A percentile compares a stretch with the other conserved stretches of the same genome.
phyloP scores from a whole-genome alignment of 805 yeast genomes.

The Wickerhamomyces chaumierensis region DNA sequence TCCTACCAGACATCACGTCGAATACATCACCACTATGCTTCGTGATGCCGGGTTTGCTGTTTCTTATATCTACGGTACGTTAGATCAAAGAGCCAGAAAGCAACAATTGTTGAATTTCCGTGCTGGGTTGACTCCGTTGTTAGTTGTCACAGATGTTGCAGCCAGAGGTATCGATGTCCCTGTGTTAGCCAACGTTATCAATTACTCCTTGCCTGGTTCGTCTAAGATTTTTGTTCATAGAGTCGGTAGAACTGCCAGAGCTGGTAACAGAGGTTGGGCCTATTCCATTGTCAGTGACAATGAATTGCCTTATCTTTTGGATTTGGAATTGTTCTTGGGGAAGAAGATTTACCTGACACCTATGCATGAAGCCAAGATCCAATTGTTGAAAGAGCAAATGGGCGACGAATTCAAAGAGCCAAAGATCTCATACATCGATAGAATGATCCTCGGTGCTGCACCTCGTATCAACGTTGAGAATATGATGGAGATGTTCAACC shows the following conservation, averaged over 20 bases:
- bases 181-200: slow-evolving; percentile 86
- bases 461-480: slow-evolving; percentile 68
- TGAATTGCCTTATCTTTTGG: slow-evolving; percentile 84
- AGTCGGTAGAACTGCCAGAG: slow-evolving; percentile 99
- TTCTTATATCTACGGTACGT: slow-evolving; percentile 85
- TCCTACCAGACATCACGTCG: slow-evolving; percentile 97
- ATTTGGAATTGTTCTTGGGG: slow-evolving; percentile 83
- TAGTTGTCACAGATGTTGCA: slow-evolving; percentile 96
- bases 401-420: slow-evolving; percentile 37
- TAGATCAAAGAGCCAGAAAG: slow-evolving; percentile 91
- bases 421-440: slow-evolving; percentile 55
- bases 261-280: slow-evolving; percentile 98
- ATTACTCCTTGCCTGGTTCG: slow-evolving; percentile 81
- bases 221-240: slow-evolving; percentile 93
- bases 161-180: slow-evolving; percentile 99
- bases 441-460: slow-evolving; percentile 73
- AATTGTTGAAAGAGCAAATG: slow-evolving; percentile 36
- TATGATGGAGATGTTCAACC: slow-evolving; percentile 60
- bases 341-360: slow-evolving; percentile 62
- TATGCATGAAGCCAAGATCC: slow-evolving; percentile 54
- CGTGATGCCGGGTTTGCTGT: slow-evolving; percentile 75
- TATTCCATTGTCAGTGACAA: slow-evolving; percentile 76
- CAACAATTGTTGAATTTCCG: slow-evolving; percentile 80
- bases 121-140: slow-evolving; percentile 68
- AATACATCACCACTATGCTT: slow-evolving; percentile 64